Conservation (phyloP, 345 rosid genomes). For the Luvunga scandens region DNA sequence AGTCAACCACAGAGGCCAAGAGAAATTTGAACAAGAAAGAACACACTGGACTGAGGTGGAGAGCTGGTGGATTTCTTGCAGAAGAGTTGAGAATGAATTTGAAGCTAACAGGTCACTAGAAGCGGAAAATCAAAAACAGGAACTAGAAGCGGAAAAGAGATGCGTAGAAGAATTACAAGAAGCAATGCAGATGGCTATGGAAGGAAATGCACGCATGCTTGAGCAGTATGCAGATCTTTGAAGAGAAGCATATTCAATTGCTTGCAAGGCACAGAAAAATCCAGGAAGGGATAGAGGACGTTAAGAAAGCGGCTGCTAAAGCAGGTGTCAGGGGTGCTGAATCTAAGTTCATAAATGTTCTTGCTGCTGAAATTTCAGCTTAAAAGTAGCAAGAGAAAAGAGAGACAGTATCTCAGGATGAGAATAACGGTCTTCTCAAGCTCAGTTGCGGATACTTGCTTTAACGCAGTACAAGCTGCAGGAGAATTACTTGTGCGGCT, state of each 20-base stretch:
- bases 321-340: conserved; percentile 94
- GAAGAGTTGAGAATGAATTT: conserved; percentile 84
- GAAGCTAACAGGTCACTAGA: conserved; percentile 53
- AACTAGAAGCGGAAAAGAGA: conserved; percentile 73
- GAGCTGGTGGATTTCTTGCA: conserved; percentile 88
- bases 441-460: conserved; percentile 93
- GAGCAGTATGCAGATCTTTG: conserved; percentile 96
- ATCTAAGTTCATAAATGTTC: conserved; percentile 89
- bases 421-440: conserved; percentile 80
- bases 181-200: conserved; percentile 97
- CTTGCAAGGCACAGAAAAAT: conserved; percentile 91
- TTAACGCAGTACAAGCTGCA: conserved; percentile 98
- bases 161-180: conserved; percentile 81
- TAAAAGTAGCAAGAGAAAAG: conserved; percentile 83
- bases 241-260: conserved; percentile 87
- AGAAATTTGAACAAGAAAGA: conserved; percentile 64
- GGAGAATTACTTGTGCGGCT: conserved; percentile 93
- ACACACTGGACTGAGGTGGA: conserved; percentile 70
- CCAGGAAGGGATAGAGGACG: conserved; percentile 89
- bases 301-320: conserved; percentile 85
- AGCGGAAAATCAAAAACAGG: conserved; percentile 71
- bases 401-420: conserved; percentile 81
- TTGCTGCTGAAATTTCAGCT: conserved; percentile 89
- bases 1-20: conserved; percentile 53
- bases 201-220: conserved; percentile 92